phyloP scores from a whole-genome alignment of 2,329 filamentous ascomycete genomes.

The Paramyrothecium sp. region DNA sequence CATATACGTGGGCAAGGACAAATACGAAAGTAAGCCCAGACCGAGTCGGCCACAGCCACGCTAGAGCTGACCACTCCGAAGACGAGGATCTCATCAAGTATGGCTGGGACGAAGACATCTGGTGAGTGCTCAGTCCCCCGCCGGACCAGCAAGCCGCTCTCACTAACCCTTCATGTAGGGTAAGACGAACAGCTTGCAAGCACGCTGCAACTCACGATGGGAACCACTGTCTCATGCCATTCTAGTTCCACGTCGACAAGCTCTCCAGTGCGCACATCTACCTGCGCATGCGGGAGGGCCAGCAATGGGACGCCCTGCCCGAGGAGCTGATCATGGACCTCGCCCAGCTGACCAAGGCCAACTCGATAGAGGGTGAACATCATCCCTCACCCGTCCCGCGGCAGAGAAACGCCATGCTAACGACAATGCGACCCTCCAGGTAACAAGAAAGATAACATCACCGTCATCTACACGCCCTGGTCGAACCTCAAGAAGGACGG shows the following conservation, averaged over 20 bases:
- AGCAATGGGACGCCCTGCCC: constrained; percentile 82
- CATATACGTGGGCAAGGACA: constrained; percentile 98
- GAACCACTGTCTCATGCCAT: no score
- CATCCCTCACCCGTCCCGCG: constrained; percentile 2
- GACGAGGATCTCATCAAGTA: constrained; percentile 96
- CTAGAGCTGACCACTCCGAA: constrained; percentile 35
- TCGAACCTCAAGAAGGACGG: constrained; percentile 94
- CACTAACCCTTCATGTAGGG: constrained; percentile 16
- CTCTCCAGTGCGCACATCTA: constrained; percentile 96
- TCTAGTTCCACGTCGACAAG: constrained; percentile 94
- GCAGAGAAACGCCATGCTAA: no score
- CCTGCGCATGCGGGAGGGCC: constrained; percentile 74
- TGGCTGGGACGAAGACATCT: constrained; percentile 94
- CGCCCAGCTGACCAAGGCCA: constrained; percentile 97
- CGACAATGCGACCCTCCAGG: constrained; percentile 50
- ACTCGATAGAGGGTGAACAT: constrained; percentile 84
- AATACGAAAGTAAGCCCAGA: constrained; percentile 81
- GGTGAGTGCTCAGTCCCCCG: constrained; percentile 50
- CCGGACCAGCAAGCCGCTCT: neutral
- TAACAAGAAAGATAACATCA: constrained; percentile 98
- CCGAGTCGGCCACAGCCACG: neutral
- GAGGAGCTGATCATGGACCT: constrained; percentile 76
- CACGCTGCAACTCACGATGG: neutral
- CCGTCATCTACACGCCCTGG: constrained; percentile 97
- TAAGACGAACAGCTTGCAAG: constrained; percentile 11